Base-by-base conservation (phyloP, 73 alveolate species). In the Paramecium tetraurelia region DNA sequence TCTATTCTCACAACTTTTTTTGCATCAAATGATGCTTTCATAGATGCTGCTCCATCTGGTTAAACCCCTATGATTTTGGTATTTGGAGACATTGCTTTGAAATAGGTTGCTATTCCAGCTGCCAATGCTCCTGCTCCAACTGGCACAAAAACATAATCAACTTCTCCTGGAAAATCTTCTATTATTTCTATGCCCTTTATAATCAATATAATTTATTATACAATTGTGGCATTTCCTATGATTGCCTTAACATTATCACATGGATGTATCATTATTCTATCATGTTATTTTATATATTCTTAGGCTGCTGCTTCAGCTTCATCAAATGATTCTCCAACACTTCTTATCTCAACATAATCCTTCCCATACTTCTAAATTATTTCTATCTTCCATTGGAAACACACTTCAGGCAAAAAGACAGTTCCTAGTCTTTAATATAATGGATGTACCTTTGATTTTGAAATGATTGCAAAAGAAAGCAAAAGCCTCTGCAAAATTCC, bases 111-210 rank as follows among this genome's bases (percentile, higher is more conserved):
- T 29, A 85, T 76, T n/a, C 93, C 93, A 58, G 93, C 93, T 50
- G 93, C 93, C 53, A 85, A 85, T 35, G 86, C 93, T 35, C 93
- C 93, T 36, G 68, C 83, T 14, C 93, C 93, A 58, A 85, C 93
- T 50, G 93, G 93, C 24, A 85, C 41, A 57, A 85, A 85, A 35
- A 69, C 50, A 41, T 58, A 85, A 85, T 85, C 93, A 6, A 85
- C 50, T 10, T 85, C 93, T 12, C 93, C 93, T 85, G 72, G 86
- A 58, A 85, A 20, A 58, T 85, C 93, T 31, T 85, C 77, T 76
- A 85, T 85, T 50, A 85, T 85, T 58, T 85, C 93, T n/a, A 58
- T 35, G 21, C 93, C 93, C 72, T 58, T 85, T 7, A 40, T 7
- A 38, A 40, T 40, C 0, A 40, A 40, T 40, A 8, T 31, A 5